Conservation (phyloP, 2,329 filamentous ascomycete species). For the Aureobasidium namibiae region DNA sequence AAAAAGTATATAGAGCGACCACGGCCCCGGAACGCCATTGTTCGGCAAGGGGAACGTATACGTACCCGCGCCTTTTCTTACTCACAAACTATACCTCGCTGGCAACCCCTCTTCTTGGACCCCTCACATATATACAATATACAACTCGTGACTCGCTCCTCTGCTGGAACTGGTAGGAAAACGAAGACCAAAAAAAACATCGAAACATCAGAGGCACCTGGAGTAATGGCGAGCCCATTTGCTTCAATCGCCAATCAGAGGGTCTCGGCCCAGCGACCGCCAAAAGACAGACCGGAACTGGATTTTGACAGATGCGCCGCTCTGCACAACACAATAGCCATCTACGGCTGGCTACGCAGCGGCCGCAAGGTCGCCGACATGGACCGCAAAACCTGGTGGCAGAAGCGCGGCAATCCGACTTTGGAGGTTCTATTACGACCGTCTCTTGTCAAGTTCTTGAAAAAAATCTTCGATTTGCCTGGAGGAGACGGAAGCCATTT, state of each 20-base stretch:
- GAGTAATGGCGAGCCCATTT: slow-evolving; percentile 16
- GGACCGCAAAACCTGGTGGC: slow-evolving; percentile 26
- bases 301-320: slow-evolving; percentile 26
- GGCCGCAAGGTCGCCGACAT: slow-evolving; percentile 24
- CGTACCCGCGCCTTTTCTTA: not conserved
- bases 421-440: slow-evolving; percentile 23
- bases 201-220: not conserved
- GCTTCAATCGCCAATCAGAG: slow-evolving; percentile 24
- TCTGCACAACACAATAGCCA: slow-evolving; percentile 26
- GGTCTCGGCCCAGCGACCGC: slow-evolving; percentile 20
- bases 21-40: not conserved
- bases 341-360: slow-evolving; percentile 27
- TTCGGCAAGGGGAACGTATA: not conserved
- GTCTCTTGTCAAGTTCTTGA: slow-evolving; percentile 22
- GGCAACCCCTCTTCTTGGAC: not conserved
- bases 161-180: not conserved
- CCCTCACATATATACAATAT: not conserved
- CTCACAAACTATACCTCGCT: not conserved
- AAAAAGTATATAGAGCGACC: slow-evolving; percentile 3
- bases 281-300: slow-evolving; percentile 18
- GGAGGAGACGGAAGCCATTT: slow-evolving; percentile 18
- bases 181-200: not conserved
- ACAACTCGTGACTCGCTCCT: not conserved
- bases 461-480: slow-evolving; percentile 26
- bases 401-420: slow-evolving; percentile 21